Conservation (phyloP, 2,329 filamentous ascomycete genomes). For the Epichloe bromicola region DNA sequence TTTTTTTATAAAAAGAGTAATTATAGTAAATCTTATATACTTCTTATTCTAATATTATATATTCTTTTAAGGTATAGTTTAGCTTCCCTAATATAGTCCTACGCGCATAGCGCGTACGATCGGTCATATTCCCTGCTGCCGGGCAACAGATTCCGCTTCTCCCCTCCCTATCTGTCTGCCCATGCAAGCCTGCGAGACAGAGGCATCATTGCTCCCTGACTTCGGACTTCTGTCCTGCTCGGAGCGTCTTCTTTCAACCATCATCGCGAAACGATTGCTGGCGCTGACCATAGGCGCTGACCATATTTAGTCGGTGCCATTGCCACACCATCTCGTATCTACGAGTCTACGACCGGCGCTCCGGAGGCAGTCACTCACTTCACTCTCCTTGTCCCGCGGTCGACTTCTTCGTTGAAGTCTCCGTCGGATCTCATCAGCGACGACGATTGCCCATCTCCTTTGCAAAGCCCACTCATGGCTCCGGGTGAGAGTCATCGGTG, state of each 20-base stretch:
- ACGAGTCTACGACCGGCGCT: background rate
- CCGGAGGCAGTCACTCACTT: background rate
- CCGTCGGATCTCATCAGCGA: background rate
- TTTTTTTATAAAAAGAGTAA: no score
- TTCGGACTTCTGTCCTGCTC: background rate
- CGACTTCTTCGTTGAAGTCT: background rate
- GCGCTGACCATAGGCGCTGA: background rate
- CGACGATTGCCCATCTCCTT: background rate
- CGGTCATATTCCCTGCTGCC: no score
- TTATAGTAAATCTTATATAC: no score
- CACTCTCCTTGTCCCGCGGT: background rate
- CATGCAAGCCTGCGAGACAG: background rate
- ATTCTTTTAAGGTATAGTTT: no score
- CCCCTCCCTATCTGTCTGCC: background rate
- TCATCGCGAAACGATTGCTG: background rate
- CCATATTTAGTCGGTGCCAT: background rate
- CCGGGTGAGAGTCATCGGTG: conserved; percentile 19
- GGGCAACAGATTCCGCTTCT: background rate
- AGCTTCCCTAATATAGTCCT: no score
- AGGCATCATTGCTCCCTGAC: background rate
- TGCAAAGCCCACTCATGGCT: conserved; percentile 1
- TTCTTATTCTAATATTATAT: no score
- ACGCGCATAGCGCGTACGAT: no score
- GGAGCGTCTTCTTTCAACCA: background rate
- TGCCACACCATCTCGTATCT: background rate